phyloP scores from a whole-genome alignment of 352 stramenopile genomes.

The Globisporangium nodosum region DNA sequence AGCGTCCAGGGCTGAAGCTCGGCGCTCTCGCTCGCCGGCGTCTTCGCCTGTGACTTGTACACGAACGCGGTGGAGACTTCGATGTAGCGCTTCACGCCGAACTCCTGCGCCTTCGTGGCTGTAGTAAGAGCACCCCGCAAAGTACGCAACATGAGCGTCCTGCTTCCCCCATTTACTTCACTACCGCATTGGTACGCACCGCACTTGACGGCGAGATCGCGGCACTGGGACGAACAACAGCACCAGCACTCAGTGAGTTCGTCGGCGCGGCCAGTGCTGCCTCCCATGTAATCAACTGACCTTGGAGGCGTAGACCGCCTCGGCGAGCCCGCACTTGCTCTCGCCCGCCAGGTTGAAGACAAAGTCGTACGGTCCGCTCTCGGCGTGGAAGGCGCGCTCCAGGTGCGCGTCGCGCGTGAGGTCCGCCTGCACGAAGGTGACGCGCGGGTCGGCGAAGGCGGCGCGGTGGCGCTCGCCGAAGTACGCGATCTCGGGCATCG shows the following conservation, averaged over 20 bases:
- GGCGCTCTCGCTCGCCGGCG: constrained; percentile 48
- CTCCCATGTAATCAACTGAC: constrained; percentile 8
- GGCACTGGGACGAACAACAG: constrained; percentile 29
- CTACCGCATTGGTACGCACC: constrained; percentile 29
- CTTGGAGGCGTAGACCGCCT: constrained; percentile 78
- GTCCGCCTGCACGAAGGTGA: constrained; percentile 80
- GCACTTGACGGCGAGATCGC: constrained; percentile 79
- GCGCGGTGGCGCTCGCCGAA: constrained; percentile 64
- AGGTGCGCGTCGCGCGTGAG: constrained; percentile 75
- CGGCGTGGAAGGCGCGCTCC: constrained; percentile 67
- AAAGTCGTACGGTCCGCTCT: constrained; percentile 73
- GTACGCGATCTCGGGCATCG: constrained; percentile 85
- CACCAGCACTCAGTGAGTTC: neutral
- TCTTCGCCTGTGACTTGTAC: constrained; percentile 82
- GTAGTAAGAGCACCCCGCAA: neutral
- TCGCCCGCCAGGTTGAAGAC: constrained; percentile 84
- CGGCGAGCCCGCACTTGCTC: constrained; percentile 72
- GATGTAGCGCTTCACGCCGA: constrained; percentile 74
- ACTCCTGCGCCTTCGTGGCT: constrained; percentile 57
- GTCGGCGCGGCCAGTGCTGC: neutral
- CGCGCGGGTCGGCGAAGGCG: constrained; percentile 59
- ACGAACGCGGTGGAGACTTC: constrained; percentile 87
- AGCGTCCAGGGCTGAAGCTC: constrained; percentile 78
- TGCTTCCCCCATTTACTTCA: neutral
- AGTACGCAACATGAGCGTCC: neutral